These are phyloP conservation scores for Juglanconis juglandina DNA, from an alignment of 2,329 filamentous ascomycete genomes.

Conservation along the genomic window DNA sequence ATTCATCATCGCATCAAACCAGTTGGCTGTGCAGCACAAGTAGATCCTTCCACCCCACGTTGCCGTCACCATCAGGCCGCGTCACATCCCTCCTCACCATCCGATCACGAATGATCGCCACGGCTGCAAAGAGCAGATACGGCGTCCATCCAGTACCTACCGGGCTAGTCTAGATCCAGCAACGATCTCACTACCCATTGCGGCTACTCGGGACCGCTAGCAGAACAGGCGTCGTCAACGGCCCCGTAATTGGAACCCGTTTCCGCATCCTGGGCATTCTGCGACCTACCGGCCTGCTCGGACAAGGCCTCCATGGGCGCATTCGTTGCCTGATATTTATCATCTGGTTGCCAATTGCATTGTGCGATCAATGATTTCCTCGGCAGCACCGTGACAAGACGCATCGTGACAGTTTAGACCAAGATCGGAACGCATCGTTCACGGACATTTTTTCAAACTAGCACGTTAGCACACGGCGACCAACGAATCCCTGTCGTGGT, in stretches of 20 bases:
- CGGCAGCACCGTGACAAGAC: not conserved
- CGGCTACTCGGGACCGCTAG: not conserved
- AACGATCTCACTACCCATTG: not conserved
- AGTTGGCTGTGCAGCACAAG: no score
- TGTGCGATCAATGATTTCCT: not conserved
- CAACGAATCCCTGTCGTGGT: not conserved
- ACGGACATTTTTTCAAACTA: not conserved
- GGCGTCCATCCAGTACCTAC: not conserved
- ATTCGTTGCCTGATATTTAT: not conserved
- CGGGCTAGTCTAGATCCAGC: not conserved
- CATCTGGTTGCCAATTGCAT: not conserved
- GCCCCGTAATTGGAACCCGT: not conserved
- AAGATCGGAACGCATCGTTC: not conserved
- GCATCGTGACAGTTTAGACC: not conserved
- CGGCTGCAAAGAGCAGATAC: not conserved
- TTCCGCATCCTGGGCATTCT: not conserved
- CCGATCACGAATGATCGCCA: constrained; percentile 1
- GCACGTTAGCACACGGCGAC: not conserved
- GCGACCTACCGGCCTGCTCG: not conserved
- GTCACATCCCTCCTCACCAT: constrained; percentile 12
- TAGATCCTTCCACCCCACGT: not conserved
- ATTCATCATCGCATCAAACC: no score
- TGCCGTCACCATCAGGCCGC: constrained; percentile 8
- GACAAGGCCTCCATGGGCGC: not conserved
- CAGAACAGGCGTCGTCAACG: not conserved